phyloP scores from a whole-genome alignment of 306 rosid species.

The Pterocarpus macrocarpus region DNA sequence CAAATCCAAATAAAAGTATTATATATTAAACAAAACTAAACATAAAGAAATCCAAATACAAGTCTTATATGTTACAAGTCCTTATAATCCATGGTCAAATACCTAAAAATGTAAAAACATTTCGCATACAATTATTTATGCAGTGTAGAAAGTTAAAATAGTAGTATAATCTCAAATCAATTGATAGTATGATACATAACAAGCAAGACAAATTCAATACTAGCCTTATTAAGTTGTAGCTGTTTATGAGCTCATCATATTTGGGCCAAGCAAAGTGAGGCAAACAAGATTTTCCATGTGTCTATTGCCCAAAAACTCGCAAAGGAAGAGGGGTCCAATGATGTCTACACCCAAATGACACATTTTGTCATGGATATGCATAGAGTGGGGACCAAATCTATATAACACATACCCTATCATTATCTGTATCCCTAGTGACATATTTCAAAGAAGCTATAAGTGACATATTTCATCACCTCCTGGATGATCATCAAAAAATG shows the following conservation, averaged over 20 bases:
- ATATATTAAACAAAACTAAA: too few species aligned
- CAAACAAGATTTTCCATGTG: constrained; percentile 47
- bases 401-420: constrained; percentile 5
- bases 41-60: too few species aligned
- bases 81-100: too few species aligned
- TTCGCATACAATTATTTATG: neutral
- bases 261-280: constrained; percentile 50
- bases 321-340: constrained; percentile 49
- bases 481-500: constrained; percentile 92
- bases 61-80: too few species aligned
- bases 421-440: constrained; percentile 8
- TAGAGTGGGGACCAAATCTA: constrained; percentile 47
- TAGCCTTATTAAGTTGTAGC: constrained; percentile 30
- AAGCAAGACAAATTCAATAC: neutral
- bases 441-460: constrained; percentile 7
- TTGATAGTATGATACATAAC: neutral
- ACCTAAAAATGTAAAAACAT: too few species aligned
- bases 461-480: constrained; percentile 83
- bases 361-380: constrained; percentile 44
- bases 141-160: neutral
- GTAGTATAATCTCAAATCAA: neutral
- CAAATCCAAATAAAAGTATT: too few species aligned
- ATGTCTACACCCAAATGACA: constrained; percentile 47
- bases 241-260: constrained; percentile 23
- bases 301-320: constrained; percentile 44